Conservation (phyloP, 495 filamentous ascomycete genomes). For the Lichenothelia convexa region DNA sequence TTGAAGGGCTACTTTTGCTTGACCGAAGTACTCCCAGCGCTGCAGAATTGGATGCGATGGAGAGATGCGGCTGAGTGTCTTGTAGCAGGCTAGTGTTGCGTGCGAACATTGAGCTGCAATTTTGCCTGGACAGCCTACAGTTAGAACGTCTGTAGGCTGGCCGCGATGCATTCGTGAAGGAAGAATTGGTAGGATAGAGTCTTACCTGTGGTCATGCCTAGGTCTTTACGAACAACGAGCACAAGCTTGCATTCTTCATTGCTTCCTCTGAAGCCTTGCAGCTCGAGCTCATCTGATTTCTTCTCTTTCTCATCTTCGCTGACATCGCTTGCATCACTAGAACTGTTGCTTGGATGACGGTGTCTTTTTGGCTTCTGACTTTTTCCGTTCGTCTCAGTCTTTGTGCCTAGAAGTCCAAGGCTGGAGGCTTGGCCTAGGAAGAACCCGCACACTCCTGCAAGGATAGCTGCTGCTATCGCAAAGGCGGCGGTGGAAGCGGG, state of each 20-base stretch:
- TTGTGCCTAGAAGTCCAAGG: slow-evolving; percentile 19
- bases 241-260: slow-evolving; percentile 87
- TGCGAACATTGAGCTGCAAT: slow-evolving; percentile 94
- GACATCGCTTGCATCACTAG: slow-evolving; percentile 2
- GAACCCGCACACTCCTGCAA: slow-evolving; percentile 21
- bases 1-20: slow-evolving; percentile 85
- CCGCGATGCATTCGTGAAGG: background rate
- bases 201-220: slow-evolving; percentile 91
- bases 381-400: slow-evolving; percentile 2
- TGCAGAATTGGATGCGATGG: slow-evolving; percentile 45
- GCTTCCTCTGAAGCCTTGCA: slow-evolving; percentile 17
- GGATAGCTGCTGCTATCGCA: slow-evolving; percentile 21
- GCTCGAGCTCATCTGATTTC: slow-evolving; percentile 8
- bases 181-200: background rate
- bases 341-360: slow-evolving; percentile 11
- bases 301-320: slow-evolving; percentile 14
- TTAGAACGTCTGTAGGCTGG: too few relatives aligned
- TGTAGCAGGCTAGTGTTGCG: slow-evolving; percentile 93
- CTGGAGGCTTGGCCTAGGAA: slow-evolving; percentile 24
- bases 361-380: background rate
- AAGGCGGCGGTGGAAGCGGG: slow-evolving; percentile 20
- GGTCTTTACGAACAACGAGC: slow-evolving; percentile 74
- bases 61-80: slow-evolving; percentile 43
- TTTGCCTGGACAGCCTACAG: too few relatives aligned
- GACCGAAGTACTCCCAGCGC: slow-evolving; percentile 69